A percentile compares a stretch with the other conserved stretches of the same genome.
phyloP scores from a whole-genome alignment of 805 yeast species.

The Ogataea philodendri region DNA sequence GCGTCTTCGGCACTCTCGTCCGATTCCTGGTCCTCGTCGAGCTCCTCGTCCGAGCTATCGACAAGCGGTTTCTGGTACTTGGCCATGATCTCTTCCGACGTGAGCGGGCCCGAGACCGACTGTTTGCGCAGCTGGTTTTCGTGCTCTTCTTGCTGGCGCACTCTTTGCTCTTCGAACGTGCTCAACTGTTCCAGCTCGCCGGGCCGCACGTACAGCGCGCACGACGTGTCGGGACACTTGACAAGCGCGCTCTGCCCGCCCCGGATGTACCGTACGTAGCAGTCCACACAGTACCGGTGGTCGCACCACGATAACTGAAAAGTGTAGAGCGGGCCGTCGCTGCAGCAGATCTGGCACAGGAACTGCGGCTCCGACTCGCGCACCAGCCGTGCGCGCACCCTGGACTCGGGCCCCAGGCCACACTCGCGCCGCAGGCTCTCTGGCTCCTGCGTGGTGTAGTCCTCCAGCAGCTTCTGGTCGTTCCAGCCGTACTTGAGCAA shows the following conservation, averaged over 20 bases:
- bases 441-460: constrained; percentile 42
- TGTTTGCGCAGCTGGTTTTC: constrained; percentile 6
- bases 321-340: constrained; percentile 31
- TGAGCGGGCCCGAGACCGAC: constrained; percentile 10
- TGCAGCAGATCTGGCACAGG: constrained; percentile 73
- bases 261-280: constrained; percentile 62
- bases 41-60: constrained; percentile 12
- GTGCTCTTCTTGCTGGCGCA: constrained; percentile 8
- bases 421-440: constrained; percentile 23
- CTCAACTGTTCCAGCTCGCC: constrained; percentile 37
- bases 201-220: constrained; percentile 44
- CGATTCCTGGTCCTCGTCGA: constrained; percentile 8
- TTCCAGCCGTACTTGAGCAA: constrained; percentile 57
- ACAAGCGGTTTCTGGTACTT: constrained; percentile 17
- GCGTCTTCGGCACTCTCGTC: constrained; percentile 12
- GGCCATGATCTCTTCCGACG: constrained; percentile 24
- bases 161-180: constrained; percentile 17
- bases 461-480: constrained; percentile 54
- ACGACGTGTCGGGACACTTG: constrained; percentile 63
- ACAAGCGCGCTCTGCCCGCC: constrained; percentile 47
- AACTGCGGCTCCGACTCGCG: constrained; percentile 32
- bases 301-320: constrained; percentile 59
- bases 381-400: constrained; percentile 25
- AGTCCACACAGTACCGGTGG: constrained; percentile 66
- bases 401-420: constrained; percentile 36